Evolutionary conservation across 2,329 filamentous ascomycete species (phyloP), one percentile per base, ranked within the genome.

Genomic region (Lojkania enalia): DNA sequence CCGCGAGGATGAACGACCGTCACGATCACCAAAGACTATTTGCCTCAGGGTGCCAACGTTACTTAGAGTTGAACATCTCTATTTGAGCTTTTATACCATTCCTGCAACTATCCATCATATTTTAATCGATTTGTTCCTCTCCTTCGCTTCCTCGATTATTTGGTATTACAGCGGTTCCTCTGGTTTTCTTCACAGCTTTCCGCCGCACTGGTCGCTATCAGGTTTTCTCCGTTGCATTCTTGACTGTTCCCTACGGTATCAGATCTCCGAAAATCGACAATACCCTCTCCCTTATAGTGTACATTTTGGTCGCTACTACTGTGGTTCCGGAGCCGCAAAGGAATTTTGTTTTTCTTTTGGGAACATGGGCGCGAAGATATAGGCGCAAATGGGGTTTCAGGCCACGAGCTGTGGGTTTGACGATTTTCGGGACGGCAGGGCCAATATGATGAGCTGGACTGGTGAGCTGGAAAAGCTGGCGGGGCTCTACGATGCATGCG

Each of bases 1-100:
- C 58, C 60, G 55, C 54, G 56, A 64, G 61, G 54, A 62, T 53
- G 47, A 43, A 67, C 56, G 64, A 67, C 60, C 56, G 63, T 64
- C 48, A 67, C 56, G 65, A 68, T 55, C 52, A 66, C 52, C 61
- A 57, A 69, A 68, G 63, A 68, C 61, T 66, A 67, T 67, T 56
- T 46, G 57, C 66, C 65, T 61, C 63, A 68, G 59, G 66, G 66
- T 67, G 61, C 63, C 61, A 54, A 60, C 58, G 45, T 43, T 48
- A 51, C 52, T 66, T 68, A 67, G 61, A 56, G 62, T 67, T 66
- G 58, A 67, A 55, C 60, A 68, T 66, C 46, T 42, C 59, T 66
- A 66, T 60, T 49, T 54, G 49, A 46, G 40, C 46, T 56, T 55
- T 52, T 32, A 21, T 35, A 20, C 33, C 41, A 44, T 14, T 31